Conservation (phyloP, 805 yeast genomes). For the Starmerella powellii region DNA sequence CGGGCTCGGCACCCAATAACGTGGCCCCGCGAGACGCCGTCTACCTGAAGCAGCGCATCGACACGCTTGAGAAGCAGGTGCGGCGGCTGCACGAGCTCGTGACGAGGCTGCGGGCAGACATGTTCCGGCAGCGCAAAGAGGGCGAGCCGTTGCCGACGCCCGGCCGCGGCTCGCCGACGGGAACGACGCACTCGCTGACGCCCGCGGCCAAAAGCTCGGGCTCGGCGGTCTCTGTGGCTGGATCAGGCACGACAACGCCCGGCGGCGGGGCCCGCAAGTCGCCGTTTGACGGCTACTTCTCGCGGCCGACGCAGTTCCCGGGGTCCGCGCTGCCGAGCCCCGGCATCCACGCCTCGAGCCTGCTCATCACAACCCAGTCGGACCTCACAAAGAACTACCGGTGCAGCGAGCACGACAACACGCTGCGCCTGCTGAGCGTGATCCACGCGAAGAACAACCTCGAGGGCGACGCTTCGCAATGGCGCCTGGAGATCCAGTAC, state of each 20-base stretch:
- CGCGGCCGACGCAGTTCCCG: constrained; percentile 8
- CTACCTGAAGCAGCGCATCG: constrained; percentile 23
- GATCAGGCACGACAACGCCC: not conserved
- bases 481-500: constrained; percentile 77
- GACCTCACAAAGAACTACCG: constrained; percentile 76
- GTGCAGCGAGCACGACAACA: constrained; percentile 83
- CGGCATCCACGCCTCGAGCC: constrained; percentile 2
- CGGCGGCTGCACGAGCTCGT: constrained; percentile 43
- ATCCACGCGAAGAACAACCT: constrained; percentile 80
- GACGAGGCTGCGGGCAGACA: constrained; percentile 46
- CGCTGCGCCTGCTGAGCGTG: constrained; percentile 72
- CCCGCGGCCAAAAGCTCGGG: too few species aligned
- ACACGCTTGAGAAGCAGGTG: constrained; percentile 28
- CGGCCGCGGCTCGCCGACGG: not conserved
- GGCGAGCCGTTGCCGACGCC: constrained; percentile 57
- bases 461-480: constrained; percentile 73
- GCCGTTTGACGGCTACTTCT: not conserved
- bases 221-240: not conserved
- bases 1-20: too few species aligned
- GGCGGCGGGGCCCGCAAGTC: not conserved
- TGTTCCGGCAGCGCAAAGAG: constrained; percentile 51
- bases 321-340: not conserved
- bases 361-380: constrained; percentile 12
- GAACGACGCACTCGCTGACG: not conserved
- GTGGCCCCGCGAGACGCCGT: not conserved